These are phyloP conservation scores for Candida gorgasii DNA, from an alignment of 805 yeast genomes.

Conservation along the genomic window DNA sequence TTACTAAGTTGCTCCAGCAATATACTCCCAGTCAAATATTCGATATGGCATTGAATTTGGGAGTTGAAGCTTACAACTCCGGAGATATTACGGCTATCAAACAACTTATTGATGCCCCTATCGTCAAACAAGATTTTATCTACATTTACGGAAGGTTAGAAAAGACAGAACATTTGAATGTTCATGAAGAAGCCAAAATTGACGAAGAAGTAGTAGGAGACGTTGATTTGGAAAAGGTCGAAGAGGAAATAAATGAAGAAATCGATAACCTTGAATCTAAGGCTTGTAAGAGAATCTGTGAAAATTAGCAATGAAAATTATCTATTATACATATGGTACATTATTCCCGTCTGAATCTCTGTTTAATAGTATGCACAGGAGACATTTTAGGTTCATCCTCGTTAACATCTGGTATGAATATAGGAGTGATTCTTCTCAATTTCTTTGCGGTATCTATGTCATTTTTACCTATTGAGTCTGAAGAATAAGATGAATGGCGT, in stretches of 20 bases:
- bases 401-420: conserved; percentile 32
- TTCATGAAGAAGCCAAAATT: conserved; percentile 7
- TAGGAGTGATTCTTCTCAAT: conserved; percentile 36
- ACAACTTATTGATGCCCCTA: conserved; percentile 20
- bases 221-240: conserved; percentile 18
- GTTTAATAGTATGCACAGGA: conserved; percentile 29
- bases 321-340: not conserved
- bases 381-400: conserved; percentile 29
- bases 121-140: conserved; percentile 25
- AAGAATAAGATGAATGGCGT: not conserved
- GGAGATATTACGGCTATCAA: conserved; percentile 9
- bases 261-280: conserved; percentile 22
- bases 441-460: conserved; percentile 35
- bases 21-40: conserved; percentile 8
- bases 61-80: conserved; percentile 5
- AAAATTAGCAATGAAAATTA: not conserved
- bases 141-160: conserved; percentile 29
- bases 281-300: not conserved
- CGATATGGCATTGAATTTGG: not conserved
- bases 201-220: conserved; percentile 10
- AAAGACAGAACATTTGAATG: conserved; percentile 5
- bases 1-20: conserved; percentile 13
- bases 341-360: conserved; percentile 15
- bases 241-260: conserved; percentile 23
- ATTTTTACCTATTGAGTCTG: conserved; percentile 4